Evolutionary conservation across 352 stramenopile genomes (phyloP), one percentile per base, ranked within the genome.

Genomic region (Globisporangium polare): DNA sequence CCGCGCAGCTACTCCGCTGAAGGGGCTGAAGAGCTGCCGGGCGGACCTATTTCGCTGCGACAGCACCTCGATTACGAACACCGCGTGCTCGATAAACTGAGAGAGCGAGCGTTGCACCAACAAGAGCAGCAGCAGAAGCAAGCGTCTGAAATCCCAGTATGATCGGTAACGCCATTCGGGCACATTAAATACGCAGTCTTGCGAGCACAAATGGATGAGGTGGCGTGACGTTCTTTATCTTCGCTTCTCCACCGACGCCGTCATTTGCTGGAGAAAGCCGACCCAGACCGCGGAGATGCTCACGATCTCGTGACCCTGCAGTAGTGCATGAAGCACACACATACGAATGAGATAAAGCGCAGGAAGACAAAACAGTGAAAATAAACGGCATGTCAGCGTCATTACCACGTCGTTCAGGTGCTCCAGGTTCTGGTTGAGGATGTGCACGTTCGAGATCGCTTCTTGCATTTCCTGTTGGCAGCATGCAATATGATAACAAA

Each of bases 361-460:
- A 26, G 63, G 17, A n/a, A 24, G 20, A 27, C 3, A 12, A 35
- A 53, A 10, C 13, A 47, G n/a, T 3, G 35, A 20, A 43, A 22
- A 24, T 20, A 49, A 43, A 49, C 10, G 6, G 10, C 35, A 41
- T 3, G 13, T 17, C 35, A 41, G 26, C 43, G 29, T 33, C 8
- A 42, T 15, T 51, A 93, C 84, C 58, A 93, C 80, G 37, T 93
- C 84, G 50, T 93, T 91, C 22, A 91, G 65, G 52, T 93, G 84
- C 53, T 91, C 84, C 51, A 93, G 69, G 46, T 91, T 91, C 59
- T 91, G 84, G 60, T 80, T 89, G 31, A 91, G 61, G 55, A 90
- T 93, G 53, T 93, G 78, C 24, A 90, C 75, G 53, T 91, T 91
- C n/a, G 81, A 90, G 31, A 89, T 75, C 4, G 81, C 82, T 63